Evolutionary conservation across 2,329 filamentous ascomycete genomes (phyloP).

Genomic region (Bipolaris cookei): DNA sequence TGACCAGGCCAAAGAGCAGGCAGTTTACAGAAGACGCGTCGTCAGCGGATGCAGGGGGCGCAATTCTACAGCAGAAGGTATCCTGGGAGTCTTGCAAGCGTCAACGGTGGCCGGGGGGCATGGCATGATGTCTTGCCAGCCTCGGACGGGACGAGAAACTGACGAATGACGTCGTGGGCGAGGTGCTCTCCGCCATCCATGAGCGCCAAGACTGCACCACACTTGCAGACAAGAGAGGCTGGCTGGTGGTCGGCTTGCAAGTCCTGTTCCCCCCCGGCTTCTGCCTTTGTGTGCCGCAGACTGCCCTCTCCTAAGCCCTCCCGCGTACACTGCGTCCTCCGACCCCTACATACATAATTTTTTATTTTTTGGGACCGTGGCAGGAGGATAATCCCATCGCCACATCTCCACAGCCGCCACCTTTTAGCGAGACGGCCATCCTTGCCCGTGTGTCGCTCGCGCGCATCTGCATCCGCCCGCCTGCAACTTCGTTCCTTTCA

Average conservation of each 20-base stretch:
- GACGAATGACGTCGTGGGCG: slow-evolving; percentile 25
- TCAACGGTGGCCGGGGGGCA: not conserved
- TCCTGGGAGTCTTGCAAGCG: not conserved
- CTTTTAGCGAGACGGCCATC: slow-evolving; percentile 44
- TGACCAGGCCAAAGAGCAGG: not conserved
- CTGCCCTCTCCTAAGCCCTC: slow-evolving; percentile 4
- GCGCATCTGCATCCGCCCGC: slow-evolving; percentile 18
- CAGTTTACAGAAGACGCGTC: not conserved
- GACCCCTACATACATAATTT: not conserved
- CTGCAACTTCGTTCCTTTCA: slow-evolving; percentile 20
- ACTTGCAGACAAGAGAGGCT: not conserved
- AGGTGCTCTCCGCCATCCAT: slow-evolving; percentile 7
- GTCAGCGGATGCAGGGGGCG: not conserved
- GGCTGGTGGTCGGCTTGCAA: not conserved
- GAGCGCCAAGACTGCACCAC: slow-evolving; percentile 14
- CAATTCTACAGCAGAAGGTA: not conserved
- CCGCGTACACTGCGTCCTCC: not conserved
- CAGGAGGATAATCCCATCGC: slow-evolving; percentile 21
- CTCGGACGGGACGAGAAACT: not conserved
- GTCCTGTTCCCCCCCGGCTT: not conserved
- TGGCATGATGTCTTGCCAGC: slow-evolving; percentile 3
- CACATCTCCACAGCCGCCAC: slow-evolving; percentile 42
- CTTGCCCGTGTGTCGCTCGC: slow-evolving; percentile 14
- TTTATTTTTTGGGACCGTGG: not conserved
- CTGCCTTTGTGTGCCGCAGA: slow-evolving; percentile 13